Conservation (phyloP, 2,329 filamentous ascomycete genomes). For the Pseudogymnoascus destructans region DNA sequence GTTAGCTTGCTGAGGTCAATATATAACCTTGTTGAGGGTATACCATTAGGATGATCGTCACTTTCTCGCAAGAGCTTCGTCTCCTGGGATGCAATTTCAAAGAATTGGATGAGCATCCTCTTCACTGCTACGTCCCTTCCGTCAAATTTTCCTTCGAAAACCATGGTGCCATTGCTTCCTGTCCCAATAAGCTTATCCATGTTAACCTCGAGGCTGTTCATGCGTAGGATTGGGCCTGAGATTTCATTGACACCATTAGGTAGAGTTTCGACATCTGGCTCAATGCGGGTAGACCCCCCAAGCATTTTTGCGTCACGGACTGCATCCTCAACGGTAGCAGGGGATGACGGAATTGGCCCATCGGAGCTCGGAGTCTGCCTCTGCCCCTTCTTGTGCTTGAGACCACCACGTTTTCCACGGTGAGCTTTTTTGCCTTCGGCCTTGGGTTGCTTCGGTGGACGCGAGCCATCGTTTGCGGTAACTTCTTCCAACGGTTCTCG, state of each 20-base stretch:
- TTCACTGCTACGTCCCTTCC: conserved; percentile 90
- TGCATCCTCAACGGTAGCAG: conserved; percentile 43
- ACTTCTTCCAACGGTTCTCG: neutral
- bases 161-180: conserved; percentile 92
- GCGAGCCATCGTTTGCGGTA: neutral
- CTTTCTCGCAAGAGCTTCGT: conserved; percentile 82
- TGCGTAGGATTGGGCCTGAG: conserved; percentile 44
- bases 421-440: conserved; percentile 54
- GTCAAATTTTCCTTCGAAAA: conserved; percentile 90
- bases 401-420: conserved; percentile 58
- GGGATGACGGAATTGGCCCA: conserved; percentile 26
- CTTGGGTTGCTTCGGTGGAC: conserved; percentile 4
- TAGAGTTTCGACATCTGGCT: conserved; percentile 49
- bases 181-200: conserved; percentile 53
- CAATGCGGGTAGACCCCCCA: conserved; percentile 37
- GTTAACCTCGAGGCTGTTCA: conserved; percentile 52
- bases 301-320: conserved; percentile 46
- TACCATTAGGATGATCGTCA: conserved; percentile 82
- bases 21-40: conserved; percentile 14
- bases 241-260: conserved; percentile 46
- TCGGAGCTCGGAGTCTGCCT: conserved; percentile 37
- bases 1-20: conserved; percentile 20
- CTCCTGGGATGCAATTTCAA: conserved; percentile 88
- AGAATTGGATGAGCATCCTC: conserved; percentile 91
- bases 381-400: conserved; percentile 45